Evolutionary conservation across 2,329 filamentous ascomycete genomes (phyloP), one percentile per base, ranked within the genome.

Genomic region (Zarea fungicola): DNA sequence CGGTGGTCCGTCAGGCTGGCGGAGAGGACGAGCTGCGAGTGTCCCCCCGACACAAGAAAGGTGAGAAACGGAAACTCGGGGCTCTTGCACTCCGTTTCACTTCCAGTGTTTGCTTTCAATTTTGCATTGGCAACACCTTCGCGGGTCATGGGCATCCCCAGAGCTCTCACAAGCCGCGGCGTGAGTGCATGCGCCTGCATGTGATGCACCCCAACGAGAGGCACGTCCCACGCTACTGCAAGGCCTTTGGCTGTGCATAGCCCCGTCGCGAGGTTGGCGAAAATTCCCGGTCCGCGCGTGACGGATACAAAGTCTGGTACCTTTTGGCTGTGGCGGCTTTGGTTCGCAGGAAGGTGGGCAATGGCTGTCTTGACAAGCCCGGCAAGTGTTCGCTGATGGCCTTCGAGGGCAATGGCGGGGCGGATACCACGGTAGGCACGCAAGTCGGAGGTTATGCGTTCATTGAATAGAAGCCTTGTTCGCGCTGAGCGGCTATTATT

Each of bases 161-260:
- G 66, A 5, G 87, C 86, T 26, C 73, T 69, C 4, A 85, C 83
- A 35, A 99, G 77, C 9, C 89, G 78, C 14, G 92, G 87, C 16
- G 93, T 97, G 54, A 99, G 71, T 16, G 93, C 86, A 66, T 99
- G 93, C 10, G 91, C 93, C 65, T 96, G 91, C 93, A 99, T 97
- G 66, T 99, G 93, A 65, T 99, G 87, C 1, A 96, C 87, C 1
- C 83, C 93, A 1, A 97, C 65, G 26, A 97, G 71, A 3, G 92
- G 91, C 31, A 90, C 77, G 55, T 83, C 77, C 88, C 88, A 95
- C 31, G 89, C 90, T 18, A 87, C 74, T 0, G 91, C 83, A 18
- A 97, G 76, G 0, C 90, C 93, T 67, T 97, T 97, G 16, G 89
- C 93, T 19, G 83, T 84, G 61, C 89, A 84, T 10, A 97, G 65